Base-by-base conservation (phyloP, 352 stramenopile species). In the Phytopythium sindhum region DNA sequence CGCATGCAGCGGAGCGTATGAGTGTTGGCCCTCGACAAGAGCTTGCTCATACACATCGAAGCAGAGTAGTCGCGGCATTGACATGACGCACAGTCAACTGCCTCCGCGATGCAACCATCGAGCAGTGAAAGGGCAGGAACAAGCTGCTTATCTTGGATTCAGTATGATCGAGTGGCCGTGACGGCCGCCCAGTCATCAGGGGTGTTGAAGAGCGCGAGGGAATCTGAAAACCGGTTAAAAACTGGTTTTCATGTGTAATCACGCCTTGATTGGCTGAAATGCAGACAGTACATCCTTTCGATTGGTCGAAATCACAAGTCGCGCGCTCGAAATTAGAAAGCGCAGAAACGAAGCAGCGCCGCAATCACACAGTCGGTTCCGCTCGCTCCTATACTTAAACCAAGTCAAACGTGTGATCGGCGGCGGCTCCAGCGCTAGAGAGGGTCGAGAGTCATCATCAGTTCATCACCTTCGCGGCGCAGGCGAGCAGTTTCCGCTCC, bases 271-370 rank as follows among this genome's bases (percentile, higher is more conserved):
- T 59, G 53, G 53, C 10, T 31, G 17, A 59, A 59, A 59, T 24
- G 11, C 19, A 17, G 26, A 15, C 0, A 23, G 4, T 21, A 0
- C 47, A 19, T 23, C 11, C 10, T 8, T 31, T 0, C 45, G 53
- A 48, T 48, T 59, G 53, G 53, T 10, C 14, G 4, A 59, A 59
- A 55, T 28, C n/a, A 5, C 9, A 2, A 28, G 7, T 23, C 15
- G 19, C 19, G 41, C 19, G 41, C 15, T 23, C 41, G n/a, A 50
- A 50, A 50, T 15, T 24, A n/a, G 42, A 50, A 50, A 8, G 42
- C 42, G 42, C 48, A 59, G 19, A 59, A 17, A 59, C 29, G 53
- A 59, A 55, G 48, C 48, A 55, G 48, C 48, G 24, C 24, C 24
- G 28, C 48, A 31, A 37, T 35, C 24, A 53, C 47, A 53, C 47